These are phyloP conservation scores for Fragilaria crotonensis DNA, from an alignment of 108 stramenopile species.

Conservation along the genomic window DNA sequence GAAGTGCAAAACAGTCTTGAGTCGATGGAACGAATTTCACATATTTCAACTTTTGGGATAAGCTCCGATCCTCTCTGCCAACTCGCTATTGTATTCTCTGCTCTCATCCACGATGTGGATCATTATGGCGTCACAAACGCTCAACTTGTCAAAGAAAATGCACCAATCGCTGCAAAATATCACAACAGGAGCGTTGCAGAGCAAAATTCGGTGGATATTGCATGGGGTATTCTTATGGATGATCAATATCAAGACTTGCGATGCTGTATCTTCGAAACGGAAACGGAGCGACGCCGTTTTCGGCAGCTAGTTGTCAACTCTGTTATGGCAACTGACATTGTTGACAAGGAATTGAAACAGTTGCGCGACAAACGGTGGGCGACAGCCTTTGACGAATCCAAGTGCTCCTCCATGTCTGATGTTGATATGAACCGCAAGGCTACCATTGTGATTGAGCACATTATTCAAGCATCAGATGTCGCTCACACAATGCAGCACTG, in stretches of 20 bases:
- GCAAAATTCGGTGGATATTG: constrained; percentile 16
- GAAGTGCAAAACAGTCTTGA: background rate
- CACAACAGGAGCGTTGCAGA: constrained; percentile 23
- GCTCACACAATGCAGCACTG: constrained; percentile 30
- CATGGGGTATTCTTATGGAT: constrained; percentile 17
- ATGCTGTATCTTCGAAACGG: constrained; percentile 7
- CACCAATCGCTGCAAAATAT: constrained; percentile 7
- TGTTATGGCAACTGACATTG: constrained; percentile 24
- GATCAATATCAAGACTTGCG: constrained; percentile 8
- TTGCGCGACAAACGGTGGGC: constrained; percentile 14
- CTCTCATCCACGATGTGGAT: constrained; percentile 28
- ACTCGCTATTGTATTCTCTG: constrained; percentile 21
- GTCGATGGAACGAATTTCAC: background rate
- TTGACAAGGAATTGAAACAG: constrained; percentile 12
- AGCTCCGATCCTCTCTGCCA: constrained; percentile 17
- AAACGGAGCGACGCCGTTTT: constrained; percentile 8
- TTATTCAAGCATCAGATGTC: constrained; percentile 27
- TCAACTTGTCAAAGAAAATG: constrained; percentile 16
- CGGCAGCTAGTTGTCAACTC: constrained; percentile 15
- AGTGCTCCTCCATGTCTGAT: background rate
- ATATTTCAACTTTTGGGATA: constrained; percentile 18
- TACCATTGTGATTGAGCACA: constrained; percentile 23
- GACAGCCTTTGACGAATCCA: constrained; percentile 18
- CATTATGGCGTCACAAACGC: constrained; percentile 24
- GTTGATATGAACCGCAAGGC: constrained; percentile 5